Base-by-base conservation (phyloP, 1,284 basidiomycete genomes). In the Sphaerobolus stellatus region DNA sequence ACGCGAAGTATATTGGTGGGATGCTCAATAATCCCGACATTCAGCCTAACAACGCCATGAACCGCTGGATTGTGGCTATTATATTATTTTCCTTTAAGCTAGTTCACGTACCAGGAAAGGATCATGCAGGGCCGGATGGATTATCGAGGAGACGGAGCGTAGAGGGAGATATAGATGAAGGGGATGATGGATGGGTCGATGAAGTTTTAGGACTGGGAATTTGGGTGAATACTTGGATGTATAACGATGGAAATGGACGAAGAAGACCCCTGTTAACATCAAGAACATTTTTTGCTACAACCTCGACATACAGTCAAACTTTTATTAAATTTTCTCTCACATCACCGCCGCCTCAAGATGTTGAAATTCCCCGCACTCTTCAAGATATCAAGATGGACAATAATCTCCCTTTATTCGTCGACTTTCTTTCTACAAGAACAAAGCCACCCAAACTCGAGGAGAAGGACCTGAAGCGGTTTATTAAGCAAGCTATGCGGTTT, bases 41-140 rank as follows among this genome's bases (percentile, higher is more conserved):
- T 0, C 58, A 65, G 0, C 74, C 71, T 0, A 70, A 62, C 6
- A 62, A 65, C 13, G 62, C 65, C 1, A 72, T 76, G 2, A 77
- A 76, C 40, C 46, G 64, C 0, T 78, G 76, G 73, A 74, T 78
- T 5, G 58, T 64, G 0, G 61, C 62, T 0, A 76, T 78, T 0
- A 51, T 74, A 0, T 63, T 63, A 0, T 76, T 75, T 48, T 57
- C 65, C 9, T 75, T 76, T 50, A 54, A 58, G 0, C 60, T 72
- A 1, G 58, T 66, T 0, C 72, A 73, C 52, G 65, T 76, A 8
- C 71, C 36, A 5, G 36, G n/a, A 38, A 22, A 38, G 7, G 5
- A 22, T 5, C 36, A 38, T 7, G 36, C 7, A 69, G 71, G 67
- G 1, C 66, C 68, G 0, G 73, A 76, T 44, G 71, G 71, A 1